These are phyloP conservation scores for Rhododendron williamsianum DNA, from an alignment of 148 eudicot species.

Conservation along the genomic window DNA sequence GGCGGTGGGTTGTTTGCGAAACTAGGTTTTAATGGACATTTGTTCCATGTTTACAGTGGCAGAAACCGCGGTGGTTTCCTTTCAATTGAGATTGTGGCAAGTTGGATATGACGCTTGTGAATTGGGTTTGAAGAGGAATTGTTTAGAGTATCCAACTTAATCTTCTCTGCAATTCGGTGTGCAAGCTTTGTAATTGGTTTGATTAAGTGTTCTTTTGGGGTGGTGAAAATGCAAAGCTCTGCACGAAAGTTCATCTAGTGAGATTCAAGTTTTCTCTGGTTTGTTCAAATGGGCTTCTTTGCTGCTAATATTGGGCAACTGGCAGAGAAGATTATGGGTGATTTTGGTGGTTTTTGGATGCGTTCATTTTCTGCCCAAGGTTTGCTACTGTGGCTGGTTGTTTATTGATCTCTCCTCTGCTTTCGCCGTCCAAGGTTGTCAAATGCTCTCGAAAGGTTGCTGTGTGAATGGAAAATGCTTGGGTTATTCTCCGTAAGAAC, in stretches of 20 bases:
- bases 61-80: constrained; percentile 8
- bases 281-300: background rate
- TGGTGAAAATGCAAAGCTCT: background rate
- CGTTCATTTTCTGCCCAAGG: background rate
- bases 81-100: background rate
- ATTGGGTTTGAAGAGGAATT: constrained; percentile 12
- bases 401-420: constrained; percentile 7
- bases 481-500: constrained; percentile 20
- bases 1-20: background rate
- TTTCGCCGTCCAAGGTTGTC: background rate
- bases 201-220: background rate
- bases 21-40: background rate
- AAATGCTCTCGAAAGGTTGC: constrained; percentile 19
- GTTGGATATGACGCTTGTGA: background rate
- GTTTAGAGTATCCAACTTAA: background rate
- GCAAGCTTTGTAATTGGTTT: constrained; percentile 1
- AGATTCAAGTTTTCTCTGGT: background rate
- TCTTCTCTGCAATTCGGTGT: background rate
- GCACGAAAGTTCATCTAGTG: background rate
- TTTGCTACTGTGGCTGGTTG: background rate
- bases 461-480: background rate
- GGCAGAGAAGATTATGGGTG: background rate
- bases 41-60: background rate
- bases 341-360: background rate
- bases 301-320: constrained; percentile 9